Percentiles rank a stretch among this genome's conserved stretches.
phyloP scores from a whole-genome alignment of 2,329 filamentous ascomycete species.

The Cladophialophora carrionii region DNA sequence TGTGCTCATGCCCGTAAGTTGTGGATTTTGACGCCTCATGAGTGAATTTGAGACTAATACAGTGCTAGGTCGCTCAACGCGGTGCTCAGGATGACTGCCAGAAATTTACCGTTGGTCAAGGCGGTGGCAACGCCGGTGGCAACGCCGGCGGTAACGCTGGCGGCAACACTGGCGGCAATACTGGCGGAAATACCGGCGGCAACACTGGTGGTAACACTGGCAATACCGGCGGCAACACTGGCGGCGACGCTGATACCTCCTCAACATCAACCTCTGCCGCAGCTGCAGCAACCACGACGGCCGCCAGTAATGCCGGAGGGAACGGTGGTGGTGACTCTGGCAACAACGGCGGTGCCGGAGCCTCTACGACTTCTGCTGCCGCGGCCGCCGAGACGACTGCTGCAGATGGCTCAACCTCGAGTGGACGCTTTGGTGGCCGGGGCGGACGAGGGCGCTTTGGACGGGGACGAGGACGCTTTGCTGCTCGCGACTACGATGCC shows the following conservation, averaged over 20 bases:
- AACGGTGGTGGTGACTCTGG: constrained; percentile 22
- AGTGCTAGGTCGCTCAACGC: constrained; percentile 60
- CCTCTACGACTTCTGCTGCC: background rate
- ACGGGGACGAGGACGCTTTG: constrained; percentile 33
- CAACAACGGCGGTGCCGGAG: background rate
- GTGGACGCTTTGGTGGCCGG: constrained; percentile 17
- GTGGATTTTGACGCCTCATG: background rate
- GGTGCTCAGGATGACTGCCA: constrained; percentile 68
- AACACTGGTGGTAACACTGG: constrained; percentile 19
- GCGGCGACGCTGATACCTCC: constrained; percentile 9
- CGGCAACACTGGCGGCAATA: constrained; percentile 53
- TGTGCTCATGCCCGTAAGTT: constrained; percentile 57
- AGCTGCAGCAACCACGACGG: background rate
- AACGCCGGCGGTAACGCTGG: constrained; percentile 49
- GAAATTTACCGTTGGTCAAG: constrained; percentile 61
- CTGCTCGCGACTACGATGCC: constrained; percentile 34
- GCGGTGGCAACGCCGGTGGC: constrained; percentile 54
- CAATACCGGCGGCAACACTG: constrained; percentile 13
- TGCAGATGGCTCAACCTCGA: constrained; percentile 2
- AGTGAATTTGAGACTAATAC: constrained; percentile 14
- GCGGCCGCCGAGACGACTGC: background rate
- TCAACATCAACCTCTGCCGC: background rate
- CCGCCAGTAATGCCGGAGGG: constrained; percentile 5
- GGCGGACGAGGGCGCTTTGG: constrained; percentile 27
- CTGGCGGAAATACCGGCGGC: constrained; percentile 41